These are phyloP conservation scores for Aspergillus jensenii DNA, from an alignment of 2,329 filamentous ascomycete species.

Conservation along the genomic window DNA sequence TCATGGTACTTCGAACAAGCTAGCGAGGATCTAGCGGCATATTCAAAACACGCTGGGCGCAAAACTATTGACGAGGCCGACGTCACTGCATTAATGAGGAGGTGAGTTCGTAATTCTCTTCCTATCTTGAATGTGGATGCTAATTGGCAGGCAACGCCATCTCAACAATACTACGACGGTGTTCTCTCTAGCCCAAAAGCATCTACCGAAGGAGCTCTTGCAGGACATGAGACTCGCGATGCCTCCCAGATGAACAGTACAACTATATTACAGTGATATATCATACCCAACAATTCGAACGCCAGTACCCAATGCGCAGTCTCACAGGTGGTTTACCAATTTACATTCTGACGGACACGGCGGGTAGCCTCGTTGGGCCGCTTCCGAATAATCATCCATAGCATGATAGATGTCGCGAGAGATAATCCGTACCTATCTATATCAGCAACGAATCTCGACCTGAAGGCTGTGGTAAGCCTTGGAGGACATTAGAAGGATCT, in stretches of 20 bases:
- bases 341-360: conserved; percentile 72
- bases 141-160: conserved; percentile 69
- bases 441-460: conserved; percentile 21
- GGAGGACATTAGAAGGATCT: conserved; percentile 30
- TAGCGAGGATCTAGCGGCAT: conserved; percentile 75
- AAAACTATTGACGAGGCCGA: conserved; percentile 86
- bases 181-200: conserved; percentile 80
- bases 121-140: conserved; percentile 16
- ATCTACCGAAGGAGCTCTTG: conserved; percentile 78
- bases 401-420: conserved; percentile 86
- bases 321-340: conserved; percentile 57
- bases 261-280: conserved; percentile 18
- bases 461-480: neutral
- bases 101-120: conserved; percentile 56
- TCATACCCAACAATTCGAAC: conserved; percentile 26
- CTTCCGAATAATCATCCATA: conserved; percentile 93
- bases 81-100: conserved; percentile 76
- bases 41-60: conserved; percentile 76
- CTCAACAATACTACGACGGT: conserved; percentile 69
- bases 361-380: conserved; percentile 71
- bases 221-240: conserved; percentile 66
- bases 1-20: conserved; percentile 93
- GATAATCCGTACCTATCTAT: conserved; percentile 75
- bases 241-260: conserved; percentile 30
- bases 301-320: conserved; percentile 35